A percentile compares a stretch with the other conserved stretches of the same genome.
These are phyloP conservation scores for Citrus trifoliata DNA, from an alignment of 345 rosid species.

Conservation along the genomic window DNA sequence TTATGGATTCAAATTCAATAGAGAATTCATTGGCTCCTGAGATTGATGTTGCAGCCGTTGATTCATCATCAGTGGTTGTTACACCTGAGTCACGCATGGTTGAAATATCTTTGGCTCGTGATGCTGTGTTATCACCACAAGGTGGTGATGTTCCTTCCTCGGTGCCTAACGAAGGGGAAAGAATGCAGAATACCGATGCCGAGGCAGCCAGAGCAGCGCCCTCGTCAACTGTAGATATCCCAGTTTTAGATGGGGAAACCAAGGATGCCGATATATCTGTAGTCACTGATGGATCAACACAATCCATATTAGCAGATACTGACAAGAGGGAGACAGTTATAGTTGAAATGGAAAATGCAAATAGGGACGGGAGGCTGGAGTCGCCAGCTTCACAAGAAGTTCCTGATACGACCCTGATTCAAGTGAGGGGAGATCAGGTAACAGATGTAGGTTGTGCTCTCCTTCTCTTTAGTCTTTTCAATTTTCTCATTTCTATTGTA, in stretches of 20 bases:
- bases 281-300: constrained; percentile 9
- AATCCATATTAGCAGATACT: constrained; percentile 18
- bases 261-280: constrained; percentile 22
- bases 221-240: constrained; percentile 19
- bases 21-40: constrained; percentile 31
- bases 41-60: constrained; percentile 27
- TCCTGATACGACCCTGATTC: constrained; percentile 41
- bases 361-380: constrained; percentile 31
- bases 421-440: constrained; percentile 66
- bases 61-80: constrained; percentile 23
- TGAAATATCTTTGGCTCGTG: constrained; percentile 19
- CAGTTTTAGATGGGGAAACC: constrained; percentile 33
- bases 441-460: constrained; percentile 78
- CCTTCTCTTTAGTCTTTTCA: constrained; percentile 30
- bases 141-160: constrained; percentile 20
- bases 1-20: constrained; percentile 24
- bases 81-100: constrained; percentile 23
- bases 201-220: constrained; percentile 12
- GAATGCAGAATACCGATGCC: constrained; percentile 17
- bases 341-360: constrained; percentile 24
- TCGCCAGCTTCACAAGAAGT: constrained; percentile 30
- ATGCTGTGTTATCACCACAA: constrained; percentile 19
- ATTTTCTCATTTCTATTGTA: constrained; percentile 6
- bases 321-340: constrained; percentile 24
- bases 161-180: constrained; percentile 30